A percentile compares a stretch with the other conserved stretches of the same genome.
These are phyloP conservation scores for Mucor saturninus DNA, from an alignment of 371 early-diverging fungal species.

Conservation along the genomic window DNA sequence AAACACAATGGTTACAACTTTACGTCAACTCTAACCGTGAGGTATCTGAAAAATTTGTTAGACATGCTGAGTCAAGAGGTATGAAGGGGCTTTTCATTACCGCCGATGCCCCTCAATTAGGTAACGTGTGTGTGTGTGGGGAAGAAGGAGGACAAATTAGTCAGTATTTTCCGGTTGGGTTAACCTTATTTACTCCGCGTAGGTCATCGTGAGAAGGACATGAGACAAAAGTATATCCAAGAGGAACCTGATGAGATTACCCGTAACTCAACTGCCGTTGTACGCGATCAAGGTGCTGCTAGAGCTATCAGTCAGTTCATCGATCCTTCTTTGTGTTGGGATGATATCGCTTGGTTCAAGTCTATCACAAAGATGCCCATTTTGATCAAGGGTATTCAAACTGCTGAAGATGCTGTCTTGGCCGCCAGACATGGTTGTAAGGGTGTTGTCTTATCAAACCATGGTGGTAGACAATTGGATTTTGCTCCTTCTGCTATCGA, in stretches of 20 bases:
- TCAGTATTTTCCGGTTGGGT: not conserved
- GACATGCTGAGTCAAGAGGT: slow-evolving; percentile 82
- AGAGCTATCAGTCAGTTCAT: slow-evolving; percentile 78
- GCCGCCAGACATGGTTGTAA: slow-evolving; percentile 81
- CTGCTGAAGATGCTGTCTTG: slow-evolving; percentile 86
- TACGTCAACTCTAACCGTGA: slow-evolving; percentile 87
- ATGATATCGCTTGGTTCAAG: slow-evolving; percentile 84
- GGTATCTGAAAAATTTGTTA: slow-evolving; percentile 75
- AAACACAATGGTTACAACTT: slow-evolving; percentile 84
- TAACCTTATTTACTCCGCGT: slow-evolving; percentile 1
- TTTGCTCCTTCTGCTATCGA: slow-evolving; percentile 79
- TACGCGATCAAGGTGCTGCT: slow-evolving; percentile 68
- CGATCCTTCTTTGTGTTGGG: slow-evolving; percentile 87
- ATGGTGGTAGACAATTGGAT: slow-evolving; percentile 96
- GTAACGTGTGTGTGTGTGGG: slow-evolving; percentile 23
- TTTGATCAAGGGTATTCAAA: slow-evolving; percentile 91
- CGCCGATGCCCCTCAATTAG: slow-evolving; percentile 89
- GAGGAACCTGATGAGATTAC: slow-evolving; percentile 45
- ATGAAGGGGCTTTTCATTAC: slow-evolving; percentile 88
- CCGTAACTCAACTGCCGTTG: slow-evolving; percentile 29
- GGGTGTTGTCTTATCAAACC: slow-evolving; percentile 92
- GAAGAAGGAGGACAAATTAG: slow-evolving; percentile 3
- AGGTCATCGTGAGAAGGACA: slow-evolving; percentile 90
- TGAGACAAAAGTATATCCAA: slow-evolving; percentile 70
- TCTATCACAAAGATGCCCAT: slow-evolving; percentile 86